Percentiles rank a stretch among this genome's conserved stretches.
These are phyloP conservation scores for Boletellus emodensis DNA, from an alignment of 768 basidiomycete species.

Conservation along the genomic window DNA sequence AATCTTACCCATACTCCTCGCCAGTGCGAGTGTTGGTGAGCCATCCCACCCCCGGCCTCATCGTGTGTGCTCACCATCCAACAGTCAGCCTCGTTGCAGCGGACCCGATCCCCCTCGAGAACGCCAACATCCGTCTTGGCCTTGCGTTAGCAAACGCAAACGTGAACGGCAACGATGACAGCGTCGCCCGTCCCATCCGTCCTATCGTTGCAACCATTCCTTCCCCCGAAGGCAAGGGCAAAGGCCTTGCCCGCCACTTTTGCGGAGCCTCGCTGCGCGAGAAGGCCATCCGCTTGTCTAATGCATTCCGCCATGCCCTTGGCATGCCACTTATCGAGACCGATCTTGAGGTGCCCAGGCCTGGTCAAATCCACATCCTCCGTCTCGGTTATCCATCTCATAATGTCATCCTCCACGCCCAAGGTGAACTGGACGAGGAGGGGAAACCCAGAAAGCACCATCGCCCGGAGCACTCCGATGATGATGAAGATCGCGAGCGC, in stretches of 20 bases:
- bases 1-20: conserved; percentile 34
- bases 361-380: conserved; percentile 30
- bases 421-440: conserved; percentile 5
- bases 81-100: conserved; percentile 40
- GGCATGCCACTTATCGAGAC: conserved; percentile 48
- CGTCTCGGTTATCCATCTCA: conserved; percentile 12
- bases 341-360: conserved; percentile 1
- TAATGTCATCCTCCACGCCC: background rate
- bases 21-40: conserved; percentile 34
- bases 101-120: conserved; percentile 45
- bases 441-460: conserved; percentile 12
- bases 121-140: conserved; percentile 37
- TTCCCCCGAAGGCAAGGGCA: conserved; percentile 7
- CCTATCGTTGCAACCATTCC: conserved; percentile 9
- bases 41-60: background rate
- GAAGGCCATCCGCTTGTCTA: conserved; percentile 51
- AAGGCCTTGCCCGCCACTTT: conserved; percentile 20
- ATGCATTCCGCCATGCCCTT: conserved; percentile 51
- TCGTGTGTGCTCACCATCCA: conserved; percentile 1
- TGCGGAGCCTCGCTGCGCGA: conserved; percentile 38
- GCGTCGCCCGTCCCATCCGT: conserved; percentile 21
- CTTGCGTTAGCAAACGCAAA: conserved; percentile 34
- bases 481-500: background rate
- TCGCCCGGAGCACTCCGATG: background rate
- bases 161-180: conserved; percentile 25